phyloP scores from a whole-genome alignment of 2,329 filamentous ascomycete species.

The Berkeleyomyces basicola region DNA sequence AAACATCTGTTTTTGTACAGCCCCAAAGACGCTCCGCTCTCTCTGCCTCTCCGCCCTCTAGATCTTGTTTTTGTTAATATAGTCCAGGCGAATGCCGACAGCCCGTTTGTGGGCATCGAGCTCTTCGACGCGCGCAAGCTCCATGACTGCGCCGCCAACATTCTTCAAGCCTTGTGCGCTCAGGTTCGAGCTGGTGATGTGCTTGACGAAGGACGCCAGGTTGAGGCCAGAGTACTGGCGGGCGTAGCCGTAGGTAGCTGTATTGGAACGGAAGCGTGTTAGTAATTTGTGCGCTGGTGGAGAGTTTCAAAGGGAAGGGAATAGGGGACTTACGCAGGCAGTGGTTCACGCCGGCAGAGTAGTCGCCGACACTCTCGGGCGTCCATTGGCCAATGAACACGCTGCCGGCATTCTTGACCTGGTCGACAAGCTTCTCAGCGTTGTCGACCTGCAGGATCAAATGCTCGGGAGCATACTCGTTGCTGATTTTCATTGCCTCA shows the following conservation, averaged over 20 bases:
- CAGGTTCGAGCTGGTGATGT: slow-evolving; percentile 89
- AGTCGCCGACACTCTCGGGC: slow-evolving; percentile 93
- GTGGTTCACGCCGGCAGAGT: slow-evolving; percentile 96
- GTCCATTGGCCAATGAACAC: slow-evolving; percentile 96
- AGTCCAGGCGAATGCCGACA: slow-evolving; percentile 61
- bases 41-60: background rate
- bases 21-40: background rate
- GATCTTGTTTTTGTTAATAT: slow-evolving; percentile 24
- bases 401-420: slow-evolving; percentile 85
- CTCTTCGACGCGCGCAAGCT: slow-evolving; percentile 83
- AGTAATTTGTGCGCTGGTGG: slow-evolving; percentile 10
- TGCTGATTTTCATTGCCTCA: slow-evolving; percentile 69
- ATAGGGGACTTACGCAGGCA: slow-evolving; percentile 60
- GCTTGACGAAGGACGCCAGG: slow-evolving; percentile 87
- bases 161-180: slow-evolving; percentile 72
- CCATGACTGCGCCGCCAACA: slow-evolving; percentile 82
- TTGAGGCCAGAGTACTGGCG: slow-evolving; percentile 98
- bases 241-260: slow-evolving; percentile 92
- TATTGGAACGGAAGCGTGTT: slow-evolving; percentile 13
- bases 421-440: slow-evolving; percentile 54
- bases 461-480: slow-evolving; percentile 91
- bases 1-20: background rate
- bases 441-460: slow-evolving; percentile 78
- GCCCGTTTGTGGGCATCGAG: slow-evolving; percentile 85
- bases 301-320: background rate